Percentiles rank a stretch among this genome's conserved stretches.
These are phyloP conservation scores for Cantharellus cinnabarinus DNA, from an alignment of 768 basidiomycete genomes.

Conservation along the genomic window DNA sequence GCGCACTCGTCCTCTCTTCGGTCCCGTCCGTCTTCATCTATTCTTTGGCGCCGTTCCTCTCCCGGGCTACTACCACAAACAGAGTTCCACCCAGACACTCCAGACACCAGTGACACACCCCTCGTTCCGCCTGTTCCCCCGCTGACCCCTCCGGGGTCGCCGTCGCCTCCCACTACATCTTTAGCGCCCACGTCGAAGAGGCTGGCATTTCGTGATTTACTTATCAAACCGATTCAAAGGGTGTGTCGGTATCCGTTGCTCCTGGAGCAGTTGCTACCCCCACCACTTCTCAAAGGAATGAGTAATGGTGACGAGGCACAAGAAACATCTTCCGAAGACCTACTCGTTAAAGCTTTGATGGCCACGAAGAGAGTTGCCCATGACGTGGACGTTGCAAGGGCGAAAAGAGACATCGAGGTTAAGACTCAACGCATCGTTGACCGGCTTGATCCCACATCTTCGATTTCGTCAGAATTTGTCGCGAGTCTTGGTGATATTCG, in stretches of 20 bases:
- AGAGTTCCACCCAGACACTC: background rate
- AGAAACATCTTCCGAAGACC: background rate
- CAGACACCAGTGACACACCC: background rate
- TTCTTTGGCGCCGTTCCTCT: background rate
- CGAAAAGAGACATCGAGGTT: constrained; percentile 37
- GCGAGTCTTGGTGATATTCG: constrained; percentile 58
- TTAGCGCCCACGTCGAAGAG: background rate
- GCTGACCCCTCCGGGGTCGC: background rate
- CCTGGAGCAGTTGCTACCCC: constrained; percentile 41
- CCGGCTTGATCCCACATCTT: constrained; percentile 1
- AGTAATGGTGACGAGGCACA: background rate
- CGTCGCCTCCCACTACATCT: background rate
- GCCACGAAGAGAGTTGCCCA: constrained; percentile 60
- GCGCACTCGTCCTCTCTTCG: too few relatives aligned
- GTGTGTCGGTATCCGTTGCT: constrained; percentile 91
- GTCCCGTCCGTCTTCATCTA: background rate
- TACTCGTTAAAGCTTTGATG: constrained; percentile 19
- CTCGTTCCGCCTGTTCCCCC: background rate
- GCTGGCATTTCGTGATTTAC: constrained; percentile 45
- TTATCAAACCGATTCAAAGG: constrained; percentile 93
- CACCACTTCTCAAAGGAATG: constrained; percentile 6
- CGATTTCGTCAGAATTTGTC: constrained; percentile 12
- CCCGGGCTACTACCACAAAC: constrained; percentile 1
- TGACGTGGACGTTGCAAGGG: constrained; percentile 64
- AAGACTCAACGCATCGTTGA: constrained; percentile 16